Conservation (phyloP, 2,329 filamentous ascomycete genomes). For the Pseudopithomyces maydicus region DNA sequence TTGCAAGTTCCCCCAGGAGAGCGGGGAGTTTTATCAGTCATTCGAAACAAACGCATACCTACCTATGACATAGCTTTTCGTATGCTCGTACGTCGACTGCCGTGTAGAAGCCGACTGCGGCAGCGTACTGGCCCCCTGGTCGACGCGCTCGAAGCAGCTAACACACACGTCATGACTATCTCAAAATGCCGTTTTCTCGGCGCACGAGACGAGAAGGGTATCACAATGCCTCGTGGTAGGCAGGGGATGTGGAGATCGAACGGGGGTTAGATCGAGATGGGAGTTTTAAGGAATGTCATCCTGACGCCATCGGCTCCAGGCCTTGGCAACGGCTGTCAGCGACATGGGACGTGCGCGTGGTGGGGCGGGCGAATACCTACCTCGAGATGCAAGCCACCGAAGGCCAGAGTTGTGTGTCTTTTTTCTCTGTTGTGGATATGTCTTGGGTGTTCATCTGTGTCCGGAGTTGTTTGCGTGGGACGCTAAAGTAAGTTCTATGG, state of each 20-base stretch:
- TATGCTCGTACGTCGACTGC: conserved; percentile 10
- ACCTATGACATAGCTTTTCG: conserved; percentile 30
- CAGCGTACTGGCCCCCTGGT: conserved; percentile 28
- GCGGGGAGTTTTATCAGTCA: conserved; percentile 17
- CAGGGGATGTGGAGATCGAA: background rate
- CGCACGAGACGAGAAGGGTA: conserved; percentile 10
- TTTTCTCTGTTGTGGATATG: too few species aligned
- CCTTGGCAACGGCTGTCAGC: conserved; percentile 15
- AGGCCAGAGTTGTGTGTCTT: too few species aligned
- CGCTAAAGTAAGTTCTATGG: too few species aligned
- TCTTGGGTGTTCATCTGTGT: too few species aligned
- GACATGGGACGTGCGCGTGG: too few species aligned
- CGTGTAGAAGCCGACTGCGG: conserved; percentile 26
- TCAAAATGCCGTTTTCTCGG: conserved; percentile 20
- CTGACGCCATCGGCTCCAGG: conserved; percentile 34
- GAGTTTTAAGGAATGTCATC: conserved; percentile 28
- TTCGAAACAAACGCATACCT: conserved; percentile 16
- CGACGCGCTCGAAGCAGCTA: conserved; percentile 29
- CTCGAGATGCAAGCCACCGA: too few species aligned
- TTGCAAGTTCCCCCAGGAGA: background rate
- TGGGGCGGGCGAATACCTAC: too few species aligned
- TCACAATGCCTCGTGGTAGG: conserved; percentile 19
- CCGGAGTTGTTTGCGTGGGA: too few species aligned
- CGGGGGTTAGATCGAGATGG: background rate
- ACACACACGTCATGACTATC: conserved; percentile 35